Base-by-base conservation (phyloP, 345 rosid species). In the Lumnitzera racemosa region DNA sequence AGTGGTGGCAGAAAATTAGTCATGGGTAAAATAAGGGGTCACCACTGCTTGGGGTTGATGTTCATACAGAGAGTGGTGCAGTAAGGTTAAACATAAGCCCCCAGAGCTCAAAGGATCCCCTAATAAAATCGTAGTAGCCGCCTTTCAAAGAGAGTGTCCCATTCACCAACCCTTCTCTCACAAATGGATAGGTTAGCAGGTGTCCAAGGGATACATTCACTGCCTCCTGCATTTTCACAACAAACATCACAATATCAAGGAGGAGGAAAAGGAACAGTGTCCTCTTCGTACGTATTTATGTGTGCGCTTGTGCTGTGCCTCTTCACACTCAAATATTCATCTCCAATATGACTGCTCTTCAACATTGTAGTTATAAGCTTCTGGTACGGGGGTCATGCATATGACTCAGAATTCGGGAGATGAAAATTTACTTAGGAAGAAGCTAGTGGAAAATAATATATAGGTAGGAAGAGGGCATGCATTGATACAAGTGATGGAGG, bases 101-200 rank as follows among this genome's bases (percentile, higher is more conserved):
- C 99, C 99, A 92, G 50, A 92, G 94, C 87, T 92, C 95, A 68
- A 92, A 89, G n/a, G 78, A 56, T 64, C 97, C 97, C 25, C 82
- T 81, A 8, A 87, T 46, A 62, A 92, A 92, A 64, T 92, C 97
- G 60, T 89, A 92, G 84, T 92, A 78, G 20, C 94, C 98, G 48
- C 97, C 98, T 76, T 85, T 87, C 66, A 92, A 64, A 41, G 87
- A 63, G 13, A 92, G 88, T 10, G 97, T 92, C 65, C 83, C 84
- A 25, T 82, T 92, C 73, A 76, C 89, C 74, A 92, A 66, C 3
- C 97, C 97, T 17, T 87, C 79, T 70, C 97, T 83, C 80, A 92
- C 98, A 78, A 92, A 92, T 50, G 98, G 98, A 58, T 92, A 92
- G 0, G 88, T 85, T 43, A 92, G 84, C 67, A 92, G 61, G 74